Conservation (phyloP, 2,329 filamentous ascomycete species). For the Claviceps africana region DNA sequence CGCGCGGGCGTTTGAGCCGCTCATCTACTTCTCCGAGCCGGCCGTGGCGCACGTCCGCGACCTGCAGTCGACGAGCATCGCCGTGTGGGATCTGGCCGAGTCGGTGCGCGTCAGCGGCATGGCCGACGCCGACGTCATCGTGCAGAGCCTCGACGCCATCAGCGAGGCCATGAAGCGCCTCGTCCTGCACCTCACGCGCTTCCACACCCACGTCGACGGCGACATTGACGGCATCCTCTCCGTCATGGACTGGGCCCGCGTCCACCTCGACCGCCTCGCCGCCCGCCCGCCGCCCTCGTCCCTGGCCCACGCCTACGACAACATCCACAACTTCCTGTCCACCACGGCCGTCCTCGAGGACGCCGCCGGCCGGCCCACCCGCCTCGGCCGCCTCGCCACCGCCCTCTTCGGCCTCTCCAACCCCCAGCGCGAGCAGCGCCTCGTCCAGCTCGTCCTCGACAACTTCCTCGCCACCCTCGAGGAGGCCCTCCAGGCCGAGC, state of each 20-base stretch:
- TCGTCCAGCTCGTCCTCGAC: slow-evolving; percentile 69
- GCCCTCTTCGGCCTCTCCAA: slow-evolving; percentile 67
- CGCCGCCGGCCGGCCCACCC: slow-evolving; percentile 42
- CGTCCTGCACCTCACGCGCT: slow-evolving; percentile 73
- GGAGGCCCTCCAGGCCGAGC: slow-evolving; percentile 73
- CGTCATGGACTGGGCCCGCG: slow-evolving; percentile 91
- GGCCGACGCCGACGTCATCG: slow-evolving; percentile 77
- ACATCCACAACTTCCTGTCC: slow-evolving; percentile 65
- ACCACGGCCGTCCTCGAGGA: slow-evolving; percentile 47
- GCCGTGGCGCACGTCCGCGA: slow-evolving; percentile 76
- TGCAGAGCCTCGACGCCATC: slow-evolving; percentile 69
- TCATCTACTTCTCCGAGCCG: slow-evolving; percentile 90
- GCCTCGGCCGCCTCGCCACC: slow-evolving; percentile 54
- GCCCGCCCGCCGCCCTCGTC: slow-evolving; percentile 40
- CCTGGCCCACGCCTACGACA: slow-evolving; percentile 62
- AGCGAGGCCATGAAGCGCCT: slow-evolving; percentile 76
- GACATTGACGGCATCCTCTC: slow-evolving; percentile 87
- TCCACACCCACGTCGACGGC: slow-evolving; percentile 86
- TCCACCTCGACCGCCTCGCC: slow-evolving; percentile 62
- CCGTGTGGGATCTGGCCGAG: slow-evolving; percentile 89
- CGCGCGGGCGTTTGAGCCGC: slow-evolving; percentile 80
- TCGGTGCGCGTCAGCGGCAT: slow-evolving; percentile 81
- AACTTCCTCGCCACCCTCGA: slow-evolving; percentile 80
- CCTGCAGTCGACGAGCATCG: slow-evolving; percentile 79
- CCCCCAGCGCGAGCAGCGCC: slow-evolving; percentile 64